A percentile compares a stretch with the other conserved stretches of the same genome.
These are phyloP conservation scores for Podochytrium sp. DNA, from an alignment of 192 early-diverging fungal species.

Conservation along the genomic window DNA sequence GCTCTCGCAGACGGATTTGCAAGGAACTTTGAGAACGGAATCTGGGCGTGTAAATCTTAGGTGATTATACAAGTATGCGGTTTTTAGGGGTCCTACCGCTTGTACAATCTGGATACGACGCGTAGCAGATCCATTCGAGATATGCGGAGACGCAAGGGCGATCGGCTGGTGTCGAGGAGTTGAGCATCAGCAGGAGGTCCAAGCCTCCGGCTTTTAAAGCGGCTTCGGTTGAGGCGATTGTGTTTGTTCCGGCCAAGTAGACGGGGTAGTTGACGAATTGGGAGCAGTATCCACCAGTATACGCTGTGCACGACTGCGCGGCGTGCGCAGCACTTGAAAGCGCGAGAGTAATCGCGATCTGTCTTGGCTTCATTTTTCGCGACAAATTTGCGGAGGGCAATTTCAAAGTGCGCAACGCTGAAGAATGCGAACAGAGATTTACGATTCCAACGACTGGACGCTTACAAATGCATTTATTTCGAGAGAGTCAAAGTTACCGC, in stretches of 20 bases:
- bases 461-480: too few relatives aligned
- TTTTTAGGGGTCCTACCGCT: constrained; percentile 2
- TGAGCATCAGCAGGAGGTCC: constrained; percentile 1
- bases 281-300: constrained; percentile 3
- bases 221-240: not conserved
- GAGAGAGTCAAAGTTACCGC: too few relatives aligned
- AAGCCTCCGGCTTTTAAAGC: constrained; percentile 1
- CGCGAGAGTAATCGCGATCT: too few relatives aligned
- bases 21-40: not conserved
- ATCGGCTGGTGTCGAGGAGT: not conserved
- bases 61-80: not conserved
- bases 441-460: too few relatives aligned
- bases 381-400: too few relatives aligned
- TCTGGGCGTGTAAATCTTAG: too few relatives aligned
- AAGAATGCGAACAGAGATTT: too few relatives aligned
- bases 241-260: not conserved
- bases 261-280: constrained; percentile 6
- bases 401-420: too few relatives aligned
- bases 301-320: not conserved
- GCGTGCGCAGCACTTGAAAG: too few relatives aligned
- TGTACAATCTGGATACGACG: not conserved
- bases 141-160: not conserved
- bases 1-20: not conserved
- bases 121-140: not conserved
- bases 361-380: too few relatives aligned